Percentiles rank a stretch among this genome's conserved stretches.
Evolutionary conservation across 177 flowering plant species (phyloP).

Genomic region (Vitis hybrid): DNA sequence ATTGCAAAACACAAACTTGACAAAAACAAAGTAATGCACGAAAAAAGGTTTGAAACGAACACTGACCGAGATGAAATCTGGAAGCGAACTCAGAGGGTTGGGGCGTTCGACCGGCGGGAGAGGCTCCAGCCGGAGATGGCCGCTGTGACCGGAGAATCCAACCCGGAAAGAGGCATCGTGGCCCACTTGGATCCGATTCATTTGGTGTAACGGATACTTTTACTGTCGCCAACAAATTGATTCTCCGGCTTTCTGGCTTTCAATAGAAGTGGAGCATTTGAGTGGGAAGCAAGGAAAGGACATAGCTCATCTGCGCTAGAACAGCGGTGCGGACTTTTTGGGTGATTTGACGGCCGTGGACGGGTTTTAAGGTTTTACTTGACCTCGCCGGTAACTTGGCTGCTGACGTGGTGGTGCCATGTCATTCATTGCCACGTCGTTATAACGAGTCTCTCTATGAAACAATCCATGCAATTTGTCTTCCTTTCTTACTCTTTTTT

Average conservation of each 20-base stretch:
- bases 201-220: slow-evolving; percentile 15
- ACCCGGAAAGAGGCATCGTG: slow-evolving; percentile 73
- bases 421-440: neutral
- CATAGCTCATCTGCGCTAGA: neutral
- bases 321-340: neutral
- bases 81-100: slow-evolving; percentile 56
- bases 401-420: neutral
- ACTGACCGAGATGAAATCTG: slow-evolving; percentile 80
- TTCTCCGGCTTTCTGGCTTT: too few relatives aligned
- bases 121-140: slow-evolving; percentile 88
- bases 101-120: slow-evolving; percentile 67
- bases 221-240: too few relatives aligned
- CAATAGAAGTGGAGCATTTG: too few relatives aligned
- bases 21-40: neutral
- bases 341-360: too few relatives aligned
- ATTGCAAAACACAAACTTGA: neutral
- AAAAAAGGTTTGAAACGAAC: neutral
- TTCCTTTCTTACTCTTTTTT: too few relatives aligned
- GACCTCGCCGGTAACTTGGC: neutral
- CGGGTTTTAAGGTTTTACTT: neutral
- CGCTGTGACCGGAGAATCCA: slow-evolving; percentile 88
- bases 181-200: slow-evolving; percentile 66
- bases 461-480: neutral
- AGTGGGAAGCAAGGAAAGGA: neutral
- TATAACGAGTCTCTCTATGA: neutral